These are phyloP conservation scores for Aspergillus campestris DNA, from an alignment of 495 filamentous ascomycete species.

Conservation along the genomic window DNA sequence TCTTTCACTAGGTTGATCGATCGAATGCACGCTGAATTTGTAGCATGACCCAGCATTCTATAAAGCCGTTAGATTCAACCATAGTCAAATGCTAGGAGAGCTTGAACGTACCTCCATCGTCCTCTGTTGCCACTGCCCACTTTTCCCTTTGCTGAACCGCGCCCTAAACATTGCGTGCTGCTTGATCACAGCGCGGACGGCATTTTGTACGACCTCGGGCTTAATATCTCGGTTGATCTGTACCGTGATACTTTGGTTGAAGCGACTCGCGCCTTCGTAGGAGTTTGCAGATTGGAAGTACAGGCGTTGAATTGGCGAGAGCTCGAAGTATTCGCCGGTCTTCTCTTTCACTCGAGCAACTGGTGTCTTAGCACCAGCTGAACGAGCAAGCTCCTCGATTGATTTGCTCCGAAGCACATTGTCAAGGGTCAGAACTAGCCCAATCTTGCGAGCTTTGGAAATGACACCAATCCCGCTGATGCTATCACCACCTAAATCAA, in stretches of 20 bases:
- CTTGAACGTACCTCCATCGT: constrained; percentile 22
- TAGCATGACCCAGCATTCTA: constrained; percentile 38
- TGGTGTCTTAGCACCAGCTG: constrained; percentile 14
- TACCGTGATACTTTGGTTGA: constrained; percentile 64
- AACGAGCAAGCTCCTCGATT: constrained; percentile 27
- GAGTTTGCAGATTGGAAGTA: constrained; percentile 39
- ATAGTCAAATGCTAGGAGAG: not conserved
- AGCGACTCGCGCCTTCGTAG: constrained; percentile 44
- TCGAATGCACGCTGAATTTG: constrained; percentile 24
- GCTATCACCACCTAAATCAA: constrained; percentile 37
- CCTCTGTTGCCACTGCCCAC: constrained; percentile 37
- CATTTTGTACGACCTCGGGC: constrained; percentile 41
- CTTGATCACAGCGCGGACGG: constrained; percentile 48
- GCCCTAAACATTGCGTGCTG: constrained; percentile 65
- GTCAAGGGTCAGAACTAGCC: constrained; percentile 28
- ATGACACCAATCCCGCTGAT: constrained; percentile 36
- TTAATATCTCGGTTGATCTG: constrained; percentile 43
- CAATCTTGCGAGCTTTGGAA: constrained; percentile 29
- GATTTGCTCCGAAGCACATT: constrained; percentile 30
- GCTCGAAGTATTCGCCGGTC: constrained; percentile 42
- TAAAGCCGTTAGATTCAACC: constrained; percentile 8
- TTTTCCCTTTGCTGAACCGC: constrained; percentile 39
- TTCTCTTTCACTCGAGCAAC: constrained; percentile 21
- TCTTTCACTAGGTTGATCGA: constrained; percentile 24
- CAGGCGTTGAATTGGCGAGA: constrained; percentile 39